Percentiles rank a stretch among this genome's conserved stretches.
These are phyloP conservation scores for Trichoderma pleuroti DNA, from an alignment of 2,329 filamentous ascomycete species.

Conservation along the genomic window DNA sequence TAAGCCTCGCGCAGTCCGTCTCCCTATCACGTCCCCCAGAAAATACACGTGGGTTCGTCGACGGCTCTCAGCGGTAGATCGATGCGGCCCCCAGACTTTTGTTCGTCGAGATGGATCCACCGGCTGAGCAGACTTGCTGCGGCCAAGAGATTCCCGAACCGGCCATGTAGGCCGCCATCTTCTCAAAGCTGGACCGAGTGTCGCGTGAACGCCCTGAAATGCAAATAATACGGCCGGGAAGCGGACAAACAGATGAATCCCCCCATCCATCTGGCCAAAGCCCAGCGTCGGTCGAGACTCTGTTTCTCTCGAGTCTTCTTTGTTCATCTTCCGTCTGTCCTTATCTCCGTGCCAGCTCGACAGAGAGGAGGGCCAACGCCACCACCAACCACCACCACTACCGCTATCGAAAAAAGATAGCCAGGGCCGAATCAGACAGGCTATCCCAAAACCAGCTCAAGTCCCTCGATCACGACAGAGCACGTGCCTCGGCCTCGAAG, in stretches of 20 bases:
- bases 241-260: not conserved
- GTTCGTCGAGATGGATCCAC: not conserved
- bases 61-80: not conserved
- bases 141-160: slow-evolving; percentile 11
- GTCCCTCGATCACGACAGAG: not conserved
- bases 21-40: slow-evolving; percentile 10
- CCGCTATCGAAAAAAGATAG: not conserved
- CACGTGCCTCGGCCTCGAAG: slow-evolving; percentile 11
- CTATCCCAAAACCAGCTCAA: not conserved
- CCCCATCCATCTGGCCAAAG: not conserved
- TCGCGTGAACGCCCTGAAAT: not conserved
- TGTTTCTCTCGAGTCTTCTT: not conserved
- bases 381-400: not conserved
- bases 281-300: not conserved
- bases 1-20: not conserved
- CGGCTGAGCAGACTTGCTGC: not conserved
- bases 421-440: not conserved
- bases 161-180: not conserved
- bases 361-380: not conserved
- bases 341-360: not conserved
- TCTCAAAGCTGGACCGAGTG: not conserved
- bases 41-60: slow-evolving; percentile 10
- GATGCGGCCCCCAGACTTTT: not conserved
- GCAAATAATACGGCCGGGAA: not conserved
- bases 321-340: not conserved